phyloP scores from a whole-genome alignment of 371 early-diverging fungal genomes.

The Dipsacomyces acuminosporus region DNA sequence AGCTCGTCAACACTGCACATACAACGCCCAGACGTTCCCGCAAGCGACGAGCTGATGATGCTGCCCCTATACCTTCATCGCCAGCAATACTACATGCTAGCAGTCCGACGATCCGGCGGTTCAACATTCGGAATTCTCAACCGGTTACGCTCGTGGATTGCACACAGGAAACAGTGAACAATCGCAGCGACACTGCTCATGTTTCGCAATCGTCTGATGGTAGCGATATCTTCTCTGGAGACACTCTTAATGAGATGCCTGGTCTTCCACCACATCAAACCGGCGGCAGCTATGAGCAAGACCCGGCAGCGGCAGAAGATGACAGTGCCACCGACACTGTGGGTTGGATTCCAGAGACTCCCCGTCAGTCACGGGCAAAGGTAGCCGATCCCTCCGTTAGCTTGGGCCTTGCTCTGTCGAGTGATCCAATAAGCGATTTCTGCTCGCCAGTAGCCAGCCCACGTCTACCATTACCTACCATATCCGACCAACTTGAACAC shows the following conservation, averaged over 20 bases:
- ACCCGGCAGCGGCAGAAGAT: too few species aligned
- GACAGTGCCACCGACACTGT: neutral
- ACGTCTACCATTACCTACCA: too few species aligned
- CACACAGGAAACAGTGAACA: slow-evolving; percentile 8
- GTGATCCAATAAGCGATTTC: slow-evolving; percentile 42
- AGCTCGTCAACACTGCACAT: neutral
- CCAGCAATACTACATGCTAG: slow-evolving; percentile 24
- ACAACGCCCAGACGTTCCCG: neutral
- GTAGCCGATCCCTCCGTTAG: neutral
- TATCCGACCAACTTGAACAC: too few species aligned
- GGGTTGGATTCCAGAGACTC: slow-evolving; percentile 18
- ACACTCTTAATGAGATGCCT: too few species aligned
- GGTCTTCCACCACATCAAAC: too few species aligned
- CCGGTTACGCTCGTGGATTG: slow-evolving; percentile 5
- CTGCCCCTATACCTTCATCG: slow-evolving; percentile 23
- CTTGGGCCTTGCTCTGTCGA: slow-evolving; percentile 10
- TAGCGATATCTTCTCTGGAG: too few species aligned
- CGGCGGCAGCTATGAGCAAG: too few species aligned
- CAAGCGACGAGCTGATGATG: neutral
- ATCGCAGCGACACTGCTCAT: too few species aligned
- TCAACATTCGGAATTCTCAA: slow-evolving; percentile 8
- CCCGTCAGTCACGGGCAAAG: slow-evolving; percentile 3
- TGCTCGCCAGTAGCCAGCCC: slow-evolving; percentile 4
- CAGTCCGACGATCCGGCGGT: slow-evolving; percentile 31
- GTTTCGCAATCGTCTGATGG: too few species aligned